Conservation (phyloP, 2,329 filamentous ascomycete species). For the Colletotrichum siamense region DNA sequence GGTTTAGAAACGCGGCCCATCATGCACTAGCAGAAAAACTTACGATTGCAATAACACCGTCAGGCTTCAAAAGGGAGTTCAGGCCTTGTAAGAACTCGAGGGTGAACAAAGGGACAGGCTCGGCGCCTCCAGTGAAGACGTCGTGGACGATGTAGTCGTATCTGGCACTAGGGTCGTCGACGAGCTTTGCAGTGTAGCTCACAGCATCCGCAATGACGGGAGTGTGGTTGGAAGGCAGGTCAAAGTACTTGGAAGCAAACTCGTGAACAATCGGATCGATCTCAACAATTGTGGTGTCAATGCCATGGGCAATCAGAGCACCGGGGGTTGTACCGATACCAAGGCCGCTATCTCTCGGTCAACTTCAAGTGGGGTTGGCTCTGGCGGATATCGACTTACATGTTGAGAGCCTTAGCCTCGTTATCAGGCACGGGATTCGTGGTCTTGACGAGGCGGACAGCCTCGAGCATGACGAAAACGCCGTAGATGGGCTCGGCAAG, state of each 20-base stretch:
- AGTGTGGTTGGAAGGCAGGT: constrained; percentile 76
- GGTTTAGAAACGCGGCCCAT: constrained; percentile 19
- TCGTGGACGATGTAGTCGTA: constrained; percentile 98
- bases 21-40: constrained; percentile 35
- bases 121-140: constrained; percentile 95
- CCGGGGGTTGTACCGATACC: constrained; percentile 92
- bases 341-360: constrained; percentile 68
- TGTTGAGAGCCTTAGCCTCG: constrained; percentile 81
- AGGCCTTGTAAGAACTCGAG: constrained; percentile 80
- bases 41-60: constrained; percentile 88
- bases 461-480: constrained; percentile 95
- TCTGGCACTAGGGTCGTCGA: constrained; percentile 45
- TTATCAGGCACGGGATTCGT: constrained; percentile 59
- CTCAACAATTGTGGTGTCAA: constrained; percentile 93
- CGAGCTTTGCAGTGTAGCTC: constrained; percentile 61
- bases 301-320: constrained; percentile 84
- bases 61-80: constrained; percentile 71
- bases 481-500: constrained; percentile 90
- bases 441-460: constrained; percentile 79
- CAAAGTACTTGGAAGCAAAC: constrained; percentile 84
- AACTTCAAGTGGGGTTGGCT: constrained; percentile 23
- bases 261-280: constrained; percentile 90
- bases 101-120: constrained; percentile 89
- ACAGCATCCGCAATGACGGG: constrained; percentile 85
- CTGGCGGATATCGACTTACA: constrained; percentile 61